A percentile compares a stretch with the other conserved stretches of the same genome.
Conservation (phyloP, 1,284 basidiomycete species). For the Pseudozyma pruni region DNA sequence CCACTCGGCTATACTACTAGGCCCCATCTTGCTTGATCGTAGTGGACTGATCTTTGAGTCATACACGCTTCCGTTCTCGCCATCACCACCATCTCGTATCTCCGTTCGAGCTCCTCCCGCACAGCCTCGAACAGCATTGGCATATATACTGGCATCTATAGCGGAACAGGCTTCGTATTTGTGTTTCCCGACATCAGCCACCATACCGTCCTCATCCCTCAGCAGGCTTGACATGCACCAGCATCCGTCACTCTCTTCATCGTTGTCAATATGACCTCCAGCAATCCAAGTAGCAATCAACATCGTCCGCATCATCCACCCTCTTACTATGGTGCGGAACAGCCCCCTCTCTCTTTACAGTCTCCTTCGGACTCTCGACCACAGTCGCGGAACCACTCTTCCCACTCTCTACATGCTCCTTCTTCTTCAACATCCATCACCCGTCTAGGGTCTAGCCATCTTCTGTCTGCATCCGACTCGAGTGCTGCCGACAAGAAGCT, state of each 20-base stretch:
- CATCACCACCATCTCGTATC: background rate
- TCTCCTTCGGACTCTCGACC: conserved; percentile 13
- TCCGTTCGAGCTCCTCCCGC: background rate
- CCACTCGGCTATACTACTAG: background rate
- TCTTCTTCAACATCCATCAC: conserved; percentile 29
- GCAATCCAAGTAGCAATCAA: conserved; percentile 23
- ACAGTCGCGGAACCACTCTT: conserved; percentile 16
- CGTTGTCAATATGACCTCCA: conserved; percentile 21
- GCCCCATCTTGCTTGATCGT: too few relatives aligned
- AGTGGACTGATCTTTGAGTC: too few relatives aligned
- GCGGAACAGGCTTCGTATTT: too few relatives aligned
- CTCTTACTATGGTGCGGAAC: conserved; percentile 30
- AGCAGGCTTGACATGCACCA: conserved; percentile 21
- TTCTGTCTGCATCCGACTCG: conserved; percentile 13
- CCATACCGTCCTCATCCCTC: background rate
- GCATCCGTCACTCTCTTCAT: background rate
- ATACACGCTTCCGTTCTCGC: too few relatives aligned
- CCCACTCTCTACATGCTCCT: conserved; percentile 11
- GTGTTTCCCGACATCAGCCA: too few relatives aligned
- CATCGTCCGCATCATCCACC: conserved; percentile 39
- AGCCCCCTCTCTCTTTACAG: conserved; percentile 26
- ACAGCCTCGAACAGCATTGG: background rate
- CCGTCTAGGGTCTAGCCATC: conserved; percentile 7
- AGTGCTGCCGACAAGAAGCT: conserved; percentile 4
- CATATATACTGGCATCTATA: background rate